Evolutionary conservation across 2,329 filamentous ascomycete genomes (phyloP).

Genomic region (Talaromyces verruculosus): DNA sequence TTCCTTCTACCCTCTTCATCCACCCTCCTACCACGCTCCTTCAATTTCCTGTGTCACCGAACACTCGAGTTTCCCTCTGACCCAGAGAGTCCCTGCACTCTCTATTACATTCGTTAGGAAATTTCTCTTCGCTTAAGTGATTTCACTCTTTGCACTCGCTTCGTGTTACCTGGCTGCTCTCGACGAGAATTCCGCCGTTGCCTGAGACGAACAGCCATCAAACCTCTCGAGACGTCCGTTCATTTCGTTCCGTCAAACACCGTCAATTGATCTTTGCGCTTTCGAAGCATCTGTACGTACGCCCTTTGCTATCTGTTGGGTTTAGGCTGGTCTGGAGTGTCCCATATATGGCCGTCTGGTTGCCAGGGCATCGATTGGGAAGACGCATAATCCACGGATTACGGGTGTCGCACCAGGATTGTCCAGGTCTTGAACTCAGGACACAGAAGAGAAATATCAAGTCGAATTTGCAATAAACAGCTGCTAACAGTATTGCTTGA

Average conservation of each 20-base stretch:
- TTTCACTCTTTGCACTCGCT: not conserved
- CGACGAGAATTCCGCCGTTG: not conserved
- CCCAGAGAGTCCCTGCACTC: slow-evolving; percentile 41
- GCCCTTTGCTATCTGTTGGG: not conserved
- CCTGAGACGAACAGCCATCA: not conserved
- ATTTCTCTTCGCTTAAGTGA: slow-evolving; percentile 22
- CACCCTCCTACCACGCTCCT: slow-evolving; percentile 28
- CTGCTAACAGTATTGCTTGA: not conserved
- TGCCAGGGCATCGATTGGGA: not conserved
- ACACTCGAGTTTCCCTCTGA: slow-evolving; percentile 40
- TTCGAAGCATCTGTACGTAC: not conserved
- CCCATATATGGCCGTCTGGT: not conserved
- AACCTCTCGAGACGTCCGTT: not conserved
- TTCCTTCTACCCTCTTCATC: slow-evolving; percentile 28
- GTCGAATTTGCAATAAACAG: not conserved
- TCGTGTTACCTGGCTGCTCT: not conserved
- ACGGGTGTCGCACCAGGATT: not conserved
- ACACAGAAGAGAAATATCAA: not conserved
- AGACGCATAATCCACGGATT: not conserved
- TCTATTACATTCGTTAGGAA: slow-evolving; percentile 44
- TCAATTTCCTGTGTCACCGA: slow-evolving; percentile 23
- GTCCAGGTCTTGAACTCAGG: not conserved
- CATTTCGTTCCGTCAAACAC: not conserved
- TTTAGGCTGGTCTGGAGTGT: not conserved
- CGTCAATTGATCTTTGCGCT: not conserved